These are phyloP conservation scores for Actinomucor elegans DNA, from an alignment of 371 early-diverging fungal genomes.

Conservation along the genomic window DNA sequence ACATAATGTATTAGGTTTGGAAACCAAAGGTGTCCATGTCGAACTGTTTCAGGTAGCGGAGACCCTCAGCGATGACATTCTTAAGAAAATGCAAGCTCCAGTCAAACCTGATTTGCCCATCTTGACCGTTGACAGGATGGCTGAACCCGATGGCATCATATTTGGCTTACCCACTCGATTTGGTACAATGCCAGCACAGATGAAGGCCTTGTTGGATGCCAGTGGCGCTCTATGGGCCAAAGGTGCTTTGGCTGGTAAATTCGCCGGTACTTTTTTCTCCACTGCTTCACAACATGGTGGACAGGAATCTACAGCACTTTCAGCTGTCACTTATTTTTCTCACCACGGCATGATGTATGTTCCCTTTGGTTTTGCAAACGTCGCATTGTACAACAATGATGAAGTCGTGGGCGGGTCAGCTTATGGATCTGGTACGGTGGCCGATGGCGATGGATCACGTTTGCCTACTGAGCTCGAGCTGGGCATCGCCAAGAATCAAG, in stretches of 20 bases:
- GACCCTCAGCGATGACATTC: slow-evolving; percentile 63
- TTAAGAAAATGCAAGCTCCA: slow-evolving; percentile 73
- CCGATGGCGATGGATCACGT: slow-evolving; percentile 64
- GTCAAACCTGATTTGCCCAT: slow-evolving; percentile 62
- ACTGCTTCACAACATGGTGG: slow-evolving; percentile 74
- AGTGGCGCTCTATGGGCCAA: slow-evolving; percentile 75
- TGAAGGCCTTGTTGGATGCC: slow-evolving; percentile 69
- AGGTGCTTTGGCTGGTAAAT: slow-evolving; percentile 67
- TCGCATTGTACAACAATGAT: slow-evolving; percentile 33
- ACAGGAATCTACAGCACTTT: slow-evolving; percentile 70
- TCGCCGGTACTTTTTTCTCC: slow-evolving; percentile 71
- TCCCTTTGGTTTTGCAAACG: slow-evolving; percentile 67
- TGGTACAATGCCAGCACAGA: slow-evolving; percentile 72
- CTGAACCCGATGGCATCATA: slow-evolving; percentile 74
- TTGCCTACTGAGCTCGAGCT: slow-evolving; percentile 57
- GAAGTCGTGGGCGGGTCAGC: slow-evolving; percentile 68
- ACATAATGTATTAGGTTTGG: neutral
- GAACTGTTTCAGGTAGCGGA: slow-evolving; percentile 39
- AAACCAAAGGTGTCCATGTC: neutral
- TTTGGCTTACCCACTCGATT: slow-evolving; percentile 67
- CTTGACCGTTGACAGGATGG: slow-evolving; percentile 53
- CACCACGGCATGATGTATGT: slow-evolving; percentile 85
- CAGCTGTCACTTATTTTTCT: slow-evolving; percentile 65
- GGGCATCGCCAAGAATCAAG: slow-evolving; percentile 61
- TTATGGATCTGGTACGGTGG: slow-evolving; percentile 71